Base-by-base conservation (phyloP, 257 asterid genomes). In the Capsicum pubescens region DNA sequence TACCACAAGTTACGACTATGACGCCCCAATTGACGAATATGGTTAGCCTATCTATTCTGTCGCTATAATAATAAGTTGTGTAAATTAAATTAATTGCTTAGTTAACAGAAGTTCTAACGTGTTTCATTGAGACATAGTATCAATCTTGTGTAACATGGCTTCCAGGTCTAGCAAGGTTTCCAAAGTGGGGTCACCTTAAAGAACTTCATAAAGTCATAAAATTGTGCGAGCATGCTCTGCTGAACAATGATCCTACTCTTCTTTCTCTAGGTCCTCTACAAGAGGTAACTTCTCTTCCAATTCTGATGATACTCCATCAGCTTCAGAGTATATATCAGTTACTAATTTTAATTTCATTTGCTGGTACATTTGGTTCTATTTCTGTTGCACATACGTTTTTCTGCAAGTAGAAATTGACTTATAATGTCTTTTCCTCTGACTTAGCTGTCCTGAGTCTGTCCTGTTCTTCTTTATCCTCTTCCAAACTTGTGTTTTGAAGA, bases 11-110 rank as follows among this genome's bases (percentile, higher is more conserved):
- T 95, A 95, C 82, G 99, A 95, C 90, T 95, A 95, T 85, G 97
- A 95, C 88, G 99, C 99, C 46, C 99, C 99, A 64, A 91, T 95
- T 77, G 99, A 95, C 86, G 99, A 95, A 91, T 95, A 95, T 87
- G 99, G 99, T 91, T 84, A 84, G 83, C 67, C 58, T 42, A 81
- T 16, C 81, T 26, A 15, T 63, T 14, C 44, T n/a, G 35, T 59
- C 42, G 83, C 81, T 76, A 44, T 55, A 60, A 15, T 57, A 46
- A 63, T 61, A 8, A 8, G 12, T 13, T 59, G 61, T 77, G 50
- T 12, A 52, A 16, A 57, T 54, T 52, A 82, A 16, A 66, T 66
- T 14, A 14, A 52, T 54, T 17, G 63, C 48, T 68, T 82, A 3
- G 69, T 48, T 16, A 32, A 19, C 69, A 83, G 56, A 68, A 77